Base-by-base conservation (phyloP, 352 stramenopile species). In the Pythium sp. region DNA sequence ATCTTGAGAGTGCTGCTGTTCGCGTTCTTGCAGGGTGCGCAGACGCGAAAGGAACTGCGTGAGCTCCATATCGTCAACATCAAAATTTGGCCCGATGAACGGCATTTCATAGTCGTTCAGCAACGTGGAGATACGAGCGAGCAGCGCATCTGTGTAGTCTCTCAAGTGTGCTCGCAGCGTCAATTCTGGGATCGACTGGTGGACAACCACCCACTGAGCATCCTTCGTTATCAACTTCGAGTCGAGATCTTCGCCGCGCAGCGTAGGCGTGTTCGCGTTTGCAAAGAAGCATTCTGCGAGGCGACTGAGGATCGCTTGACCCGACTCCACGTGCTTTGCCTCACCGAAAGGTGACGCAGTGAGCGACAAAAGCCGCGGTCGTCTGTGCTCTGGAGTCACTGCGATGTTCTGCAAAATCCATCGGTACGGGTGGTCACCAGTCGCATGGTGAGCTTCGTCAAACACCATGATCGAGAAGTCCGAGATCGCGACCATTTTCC, bases 381-480 rank as follows among this genome's bases (percentile, higher is more conserved):
- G 67, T 47, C 24, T 26, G 18, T 68, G 59, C 0, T 62, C 9
- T 18, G 73, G 60, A 28, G 86, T 68, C 14, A 49, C 60, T 14
- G 71, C 66, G 1, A 94, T 28, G 30, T 71, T 69, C 64, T 79
- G 72, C 36, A 92, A 64, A 15, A 94, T 74, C 20, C 84, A 72
- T 22, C 75, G 79, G 59, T 93, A 93, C 0, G 86, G 83, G 61
- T 91, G 76, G 1, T 80, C 78, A 24, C 80, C 77, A 58, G 75
- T 91, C 3, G 81, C 84, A 54, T 94, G 86, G 57, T 94, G 86
- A 4, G 86, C 86, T 75, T 94, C 84, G 46, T 94, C 86, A 72
- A 94, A 92, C 18, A 94, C 79, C 75, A 94, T 78, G 46, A 84
- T 68, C 55, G 81, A 89, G 22, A 90, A 89, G 59, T 92, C 74